Conservation (phyloP, 305 asterid genomes). For the Fraxinus sp. region DNA sequence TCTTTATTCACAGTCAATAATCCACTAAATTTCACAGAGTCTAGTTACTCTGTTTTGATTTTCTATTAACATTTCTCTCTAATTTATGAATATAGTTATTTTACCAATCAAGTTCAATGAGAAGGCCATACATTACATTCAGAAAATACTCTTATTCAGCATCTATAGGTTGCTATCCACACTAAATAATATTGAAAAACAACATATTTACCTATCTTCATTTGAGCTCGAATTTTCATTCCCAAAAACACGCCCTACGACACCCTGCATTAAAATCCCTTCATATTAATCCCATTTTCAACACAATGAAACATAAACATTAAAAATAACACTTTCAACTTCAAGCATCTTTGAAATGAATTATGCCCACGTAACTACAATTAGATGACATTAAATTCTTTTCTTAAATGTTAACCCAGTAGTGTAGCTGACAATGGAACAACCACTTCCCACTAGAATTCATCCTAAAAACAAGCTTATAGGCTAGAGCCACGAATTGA, state of each 20-base stretch:
- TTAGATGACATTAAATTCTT: not conserved
- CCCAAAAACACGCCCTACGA: slow-evolving; percentile 77
- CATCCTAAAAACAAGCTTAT: not conserved
- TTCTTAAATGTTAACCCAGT: not conserved
- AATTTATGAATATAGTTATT: not conserved
- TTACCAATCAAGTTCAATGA: not conserved
- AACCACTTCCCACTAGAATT: not conserved
- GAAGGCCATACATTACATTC: not conserved
- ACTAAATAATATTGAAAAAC: not conserved
- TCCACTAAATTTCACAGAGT: not conserved
- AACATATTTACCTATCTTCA: slow-evolving; percentile 66
- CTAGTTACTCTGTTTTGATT: not conserved
- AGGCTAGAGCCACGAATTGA: not conserved
- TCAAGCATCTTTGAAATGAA: not conserved
- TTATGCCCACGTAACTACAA: not conserved
- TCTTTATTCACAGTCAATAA: not conserved
- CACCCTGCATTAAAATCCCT: slow-evolving; percentile 58
- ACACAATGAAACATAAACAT: not conserved
- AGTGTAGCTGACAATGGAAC: not conserved
- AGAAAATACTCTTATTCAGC: not conserved
- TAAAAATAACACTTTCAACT: not conserved
- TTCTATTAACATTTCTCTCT: not conserved
- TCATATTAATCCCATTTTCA: not conserved
- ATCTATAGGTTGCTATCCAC: not conserved
- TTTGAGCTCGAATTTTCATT: slow-evolving; percentile 65